These are phyloP conservation scores for Septoria linicola DNA, from an alignment of 2,329 filamentous ascomycete genomes.

Conservation along the genomic window DNA sequence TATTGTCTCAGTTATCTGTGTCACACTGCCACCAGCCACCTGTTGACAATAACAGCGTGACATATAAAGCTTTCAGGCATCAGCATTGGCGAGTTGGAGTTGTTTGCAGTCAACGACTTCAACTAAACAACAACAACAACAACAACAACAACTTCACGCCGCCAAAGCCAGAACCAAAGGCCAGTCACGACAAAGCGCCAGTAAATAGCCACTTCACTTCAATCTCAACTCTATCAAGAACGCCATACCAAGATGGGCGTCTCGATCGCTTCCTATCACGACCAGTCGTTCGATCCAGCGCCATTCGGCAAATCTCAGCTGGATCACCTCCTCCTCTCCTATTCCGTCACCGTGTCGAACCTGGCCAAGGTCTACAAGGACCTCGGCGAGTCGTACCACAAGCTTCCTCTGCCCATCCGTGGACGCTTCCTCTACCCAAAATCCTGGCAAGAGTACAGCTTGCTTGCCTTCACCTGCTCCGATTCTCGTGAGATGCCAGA, in stretches of 20 bases:
- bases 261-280: slow-evolving; percentile 2
- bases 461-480: slow-evolving; percentile 11
- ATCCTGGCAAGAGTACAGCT: slow-evolving; percentile 9
- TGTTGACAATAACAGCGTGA: background rate
- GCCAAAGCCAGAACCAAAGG: background rate
- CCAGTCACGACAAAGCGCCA: background rate
- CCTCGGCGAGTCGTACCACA: slow-evolving; percentile 16
- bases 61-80: slow-evolving; percentile 4
- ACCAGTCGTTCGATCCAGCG: slow-evolving; percentile 10
- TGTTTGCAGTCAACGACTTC: slow-evolving; percentile 6
- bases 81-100: slow-evolving; percentile 1
- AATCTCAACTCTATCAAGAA: slow-evolving; percentile 1
- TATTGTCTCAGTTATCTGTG: slow-evolving; percentile 11
- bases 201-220: slow-evolving; percentile 5
- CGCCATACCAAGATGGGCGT: slow-evolving; percentile 6
- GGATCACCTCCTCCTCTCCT: slow-evolving; percentile 2
- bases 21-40: slow-evolving; percentile 11
- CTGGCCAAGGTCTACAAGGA: slow-evolving; percentile 11
- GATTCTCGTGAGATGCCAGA: slow-evolving; percentile 19
- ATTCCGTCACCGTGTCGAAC: slow-evolving; percentile 3
- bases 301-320: slow-evolving; percentile 9
- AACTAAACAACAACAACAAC: too few species aligned
- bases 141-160: background rate
- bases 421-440: background rate
- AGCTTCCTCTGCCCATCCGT: slow-evolving; percentile 16